phyloP scores from a whole-genome alignment of 805 yeast genomes.

The Wickerhamomyces canadensis region DNA sequence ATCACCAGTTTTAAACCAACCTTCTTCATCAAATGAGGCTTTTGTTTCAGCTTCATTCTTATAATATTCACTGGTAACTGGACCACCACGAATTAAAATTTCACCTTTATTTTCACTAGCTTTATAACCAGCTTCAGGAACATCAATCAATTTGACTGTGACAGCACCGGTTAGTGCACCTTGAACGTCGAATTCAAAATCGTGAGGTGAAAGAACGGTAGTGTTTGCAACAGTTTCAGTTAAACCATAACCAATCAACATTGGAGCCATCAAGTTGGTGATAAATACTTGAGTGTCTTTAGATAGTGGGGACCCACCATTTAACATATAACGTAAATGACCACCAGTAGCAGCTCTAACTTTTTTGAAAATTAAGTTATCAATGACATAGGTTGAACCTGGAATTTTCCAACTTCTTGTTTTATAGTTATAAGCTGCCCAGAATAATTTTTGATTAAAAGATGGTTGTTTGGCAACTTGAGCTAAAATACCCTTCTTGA shows the following conservation, averaged over 20 bases:
- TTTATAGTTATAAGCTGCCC: conserved; percentile 83
- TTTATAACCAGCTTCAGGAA: conserved; percentile 82
- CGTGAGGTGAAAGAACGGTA: conserved; percentile 56
- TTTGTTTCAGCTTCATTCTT: conserved; percentile 78
- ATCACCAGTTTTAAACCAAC: conserved; percentile 97
- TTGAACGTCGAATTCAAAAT: conserved; percentile 67
- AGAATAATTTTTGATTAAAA: conserved; percentile 71
- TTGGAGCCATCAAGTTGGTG: conserved; percentile 69
- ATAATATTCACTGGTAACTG: conserved; percentile 73
- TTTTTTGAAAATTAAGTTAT: conserved; percentile 73
- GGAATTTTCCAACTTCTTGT: conserved; percentile 64
- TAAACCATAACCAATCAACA: conserved; percentile 92
- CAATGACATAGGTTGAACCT: conserved; percentile 58
- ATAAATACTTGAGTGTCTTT: conserved; percentile 78
- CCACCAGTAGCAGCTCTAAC: conserved; percentile 96
- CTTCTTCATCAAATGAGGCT: conserved; percentile 63
- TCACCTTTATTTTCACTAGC: conserved; percentile 95
- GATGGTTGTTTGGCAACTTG: conserved; percentile 66
- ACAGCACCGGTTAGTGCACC: conserved; percentile 82
- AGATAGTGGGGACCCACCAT: conserved; percentile 92
- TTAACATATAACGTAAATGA: conserved; percentile 59
- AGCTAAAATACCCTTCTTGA: conserved; percentile 83
- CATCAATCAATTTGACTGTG: conserved; percentile 86
- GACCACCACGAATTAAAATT: conserved; percentile 69
- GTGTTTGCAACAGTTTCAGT: conserved; percentile 95